Percentiles rank a stretch among this genome's conserved stretches.
Evolutionary conservation across 257 asterid species (phyloP).

Genomic region (Solanum phureja): DNA sequence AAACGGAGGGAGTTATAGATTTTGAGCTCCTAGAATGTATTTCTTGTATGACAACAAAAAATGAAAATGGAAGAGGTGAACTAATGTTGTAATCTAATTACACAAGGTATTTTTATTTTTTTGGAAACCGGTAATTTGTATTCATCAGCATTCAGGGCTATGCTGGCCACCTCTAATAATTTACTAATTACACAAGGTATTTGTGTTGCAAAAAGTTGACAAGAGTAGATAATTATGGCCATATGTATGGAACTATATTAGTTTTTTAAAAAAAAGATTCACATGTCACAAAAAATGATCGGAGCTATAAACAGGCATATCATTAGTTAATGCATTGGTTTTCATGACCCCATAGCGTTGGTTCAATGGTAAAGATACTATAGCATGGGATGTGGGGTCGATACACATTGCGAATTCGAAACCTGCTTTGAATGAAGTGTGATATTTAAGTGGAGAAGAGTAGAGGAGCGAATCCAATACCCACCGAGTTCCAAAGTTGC

Average conservation of each 20-base stretch:
- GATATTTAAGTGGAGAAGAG: not conserved
- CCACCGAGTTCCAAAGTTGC: not conserved
- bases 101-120: not conserved
- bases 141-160: not conserved
- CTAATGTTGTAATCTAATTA: not conserved
- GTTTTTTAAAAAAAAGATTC: not conserved
- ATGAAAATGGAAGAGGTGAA: not conserved
- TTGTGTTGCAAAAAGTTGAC: not conserved
- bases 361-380: not conserved
- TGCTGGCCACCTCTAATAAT: not conserved
- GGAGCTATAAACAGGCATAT: not conserved
- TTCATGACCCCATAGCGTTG: not conserved
- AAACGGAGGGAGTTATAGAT: not conserved
- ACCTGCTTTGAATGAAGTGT: not conserved
- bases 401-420: not conserved
- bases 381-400: not conserved
- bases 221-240: not conserved
- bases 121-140: not conserved
- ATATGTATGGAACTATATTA: not conserved
- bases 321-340: not conserved
- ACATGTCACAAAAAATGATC: not conserved
- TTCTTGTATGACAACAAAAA: not conserved
- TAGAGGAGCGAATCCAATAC: not conserved
- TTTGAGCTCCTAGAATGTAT: not conserved
- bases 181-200: not conserved